Evolutionary conservation across 345 rosid genomes (phyloP), one percentile per base, ranked within the genome.

Genomic region (Boechera divaricarpa): DNA sequence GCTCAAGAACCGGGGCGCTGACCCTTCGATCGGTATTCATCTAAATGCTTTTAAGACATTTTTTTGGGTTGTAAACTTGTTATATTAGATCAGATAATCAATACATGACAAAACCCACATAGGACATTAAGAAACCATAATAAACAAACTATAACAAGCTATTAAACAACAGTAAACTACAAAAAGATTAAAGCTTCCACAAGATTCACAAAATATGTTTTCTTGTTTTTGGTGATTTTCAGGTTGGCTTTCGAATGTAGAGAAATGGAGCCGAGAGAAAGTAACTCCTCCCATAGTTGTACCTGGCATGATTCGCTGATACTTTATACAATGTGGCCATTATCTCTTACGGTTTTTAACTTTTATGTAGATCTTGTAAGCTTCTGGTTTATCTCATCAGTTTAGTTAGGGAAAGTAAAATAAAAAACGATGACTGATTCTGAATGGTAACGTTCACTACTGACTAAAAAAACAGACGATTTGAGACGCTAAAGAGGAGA

Each of bases 191-290:
- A 44, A 47, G 5, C 9, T 57, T 67, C 1, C 7, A 35, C 61
- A 49, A 75, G 31, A 48, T 8, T 74, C 15, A 32, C 15, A 58
- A 16, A 47, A 5, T 1, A 45, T 10, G 12, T 26, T 28, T 38
- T 8, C 10, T 28, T 77, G 13, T 55, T 62, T 53, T 33, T 31
- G 18, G 49, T 35, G 10, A 21, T 10, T 36, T 78, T 73, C 79
- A 88, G 91, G 89, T 58, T 90, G 93, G 93, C 72, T 73, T 64
- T 85, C 71, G 8, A 86, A 88, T 70, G 72, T 76, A 12, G 85
- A 80, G 69, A 86, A 81, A 80, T 86, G 95, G 91, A 82, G 79
- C 44, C 54, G 67, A 59, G 86, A 85, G 12, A 87, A 83, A 70
- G 31, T 80, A 0, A 77, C 82, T 12, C 86, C 85, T 26, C 86